phyloP scores from a whole-genome alignment of 495 filamentous ascomycete genomes.

The Hypoxylon trugodes region DNA sequence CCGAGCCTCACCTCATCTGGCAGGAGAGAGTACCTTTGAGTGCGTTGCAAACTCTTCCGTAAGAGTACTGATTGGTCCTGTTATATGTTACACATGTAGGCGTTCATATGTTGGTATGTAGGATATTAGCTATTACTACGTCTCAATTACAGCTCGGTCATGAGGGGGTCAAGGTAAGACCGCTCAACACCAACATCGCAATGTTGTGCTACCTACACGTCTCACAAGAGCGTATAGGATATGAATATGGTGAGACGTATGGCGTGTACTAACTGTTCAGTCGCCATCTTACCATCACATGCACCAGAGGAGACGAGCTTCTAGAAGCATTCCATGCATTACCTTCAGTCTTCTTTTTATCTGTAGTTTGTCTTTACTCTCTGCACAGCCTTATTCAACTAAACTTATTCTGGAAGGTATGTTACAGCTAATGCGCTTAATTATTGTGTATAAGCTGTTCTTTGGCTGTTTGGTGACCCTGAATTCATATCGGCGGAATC shows the following conservation, averaged over 20 bases:
- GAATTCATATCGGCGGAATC: slow-evolving; percentile 14
- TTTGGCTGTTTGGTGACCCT: not conserved
- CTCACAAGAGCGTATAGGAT: not conserved
- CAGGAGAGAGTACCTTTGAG: too few relatives aligned
- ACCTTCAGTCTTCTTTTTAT: not conserved
- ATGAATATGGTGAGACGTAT: not conserved
- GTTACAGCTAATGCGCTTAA: slow-evolving; percentile 4
- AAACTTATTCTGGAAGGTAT: slow-evolving; percentile 23
- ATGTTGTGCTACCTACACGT: not conserved
- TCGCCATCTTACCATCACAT: slow-evolving; percentile 2
- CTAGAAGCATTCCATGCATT: slow-evolving; percentile 26
- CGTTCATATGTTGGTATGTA: too few relatives aligned
- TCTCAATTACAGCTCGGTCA: not conserved
- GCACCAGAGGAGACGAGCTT: slow-evolving; percentile 3
- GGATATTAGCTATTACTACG: not conserved
- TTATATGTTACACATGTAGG: too few relatives aligned
- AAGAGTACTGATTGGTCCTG: too few relatives aligned
- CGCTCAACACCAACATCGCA: not conserved
- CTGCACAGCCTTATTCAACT: not conserved
- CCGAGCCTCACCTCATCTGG: too few relatives aligned
- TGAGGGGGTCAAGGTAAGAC: not conserved
- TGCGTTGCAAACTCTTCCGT: too few relatives aligned
- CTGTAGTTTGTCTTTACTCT: not conserved
- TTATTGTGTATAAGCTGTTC: slow-evolving; percentile 4
- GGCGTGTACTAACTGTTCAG: not conserved